Base-by-base conservation (phyloP, 371 early-diverging fungal species). In the Mortierella sp. region DNA sequence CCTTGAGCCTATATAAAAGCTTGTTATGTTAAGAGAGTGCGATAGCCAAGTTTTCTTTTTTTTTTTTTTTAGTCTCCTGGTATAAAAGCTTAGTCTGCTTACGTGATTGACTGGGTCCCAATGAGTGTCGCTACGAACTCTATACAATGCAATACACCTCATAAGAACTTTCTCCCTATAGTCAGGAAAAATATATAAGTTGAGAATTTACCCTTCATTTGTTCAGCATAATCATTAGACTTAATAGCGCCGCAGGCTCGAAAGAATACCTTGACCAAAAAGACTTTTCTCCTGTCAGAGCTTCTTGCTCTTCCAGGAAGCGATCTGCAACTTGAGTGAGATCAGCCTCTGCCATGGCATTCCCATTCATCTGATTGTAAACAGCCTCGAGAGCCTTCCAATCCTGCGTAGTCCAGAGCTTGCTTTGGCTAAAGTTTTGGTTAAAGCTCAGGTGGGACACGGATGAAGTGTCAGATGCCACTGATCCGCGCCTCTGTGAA, bases 181-280 rank as follows among this genome's bases (percentile, higher is more conserved):
- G 28, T 8, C 11, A 57, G 22, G 3, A 26, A 28, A 57, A 57
- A 58, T 2, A 16, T 9, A 35, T 3, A 12, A 35, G 58, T 30
- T 58, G 58, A 20, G 32, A 30, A 4, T 30, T 30, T 30, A 58
- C 18, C 5, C n/a, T 58, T 58, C 20, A 4, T 30, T 4, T 30
- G 30, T 4, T 30, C 30, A n/a, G 40, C 39, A 54, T 16, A 1
- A 12, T 55, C 30, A 30, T n/a, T 22, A 20, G 47, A 43, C 35
- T 49, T 32, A 43, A 5, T 4, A 47, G 43, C 43, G 5, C 14
- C 5, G 43, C 14, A 6, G 43, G 14, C 12, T 40, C 43, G 12
- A 30, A 55, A 10, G 12, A n/a, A 24, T 78, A 78, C 78, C 70
- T 78, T 57, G 73, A 35, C 78, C 78, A 78, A 12, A 32, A n/a